Evolutionary conservation across 352 stramenopile genomes (phyloP), one percentile per base, ranked within the genome.

Genomic region (Phytopythium vexans): DNA sequence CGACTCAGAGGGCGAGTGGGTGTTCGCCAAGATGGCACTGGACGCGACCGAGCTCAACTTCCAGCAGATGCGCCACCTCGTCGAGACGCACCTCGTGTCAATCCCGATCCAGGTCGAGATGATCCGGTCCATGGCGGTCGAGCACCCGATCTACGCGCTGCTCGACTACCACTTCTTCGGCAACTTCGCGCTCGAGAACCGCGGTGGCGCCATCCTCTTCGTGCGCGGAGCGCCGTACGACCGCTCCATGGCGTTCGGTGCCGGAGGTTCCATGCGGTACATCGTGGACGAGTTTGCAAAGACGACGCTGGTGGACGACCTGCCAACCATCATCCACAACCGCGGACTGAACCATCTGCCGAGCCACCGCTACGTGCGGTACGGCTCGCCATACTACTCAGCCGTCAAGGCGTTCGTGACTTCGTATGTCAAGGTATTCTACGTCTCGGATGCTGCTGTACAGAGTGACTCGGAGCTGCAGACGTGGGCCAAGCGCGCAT

Each of bases 21-120:
- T 58, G 39, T 47, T 75, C 35, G 66, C 66, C 50, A 76, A 72
- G 60, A 72, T 76, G 67, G 60, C 68, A 15, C 54, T 77, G 21
- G 58, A 73, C 27, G 60, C 64, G 2, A 62, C 67, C 21, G 60
- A 72, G 37, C 45, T 66, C 34, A 69, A 70, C 46, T 62, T 62
- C 56, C 56, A 64, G 46, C 50, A 64, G 41, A 54, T 67, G 49
- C 56, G 55, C 16, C 67, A 70, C 48, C 37, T 66, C n/a, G 56
- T 64, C 9, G 50, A 70, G 44, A 63, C 60, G 32, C 66, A 71
- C 49, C 43, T 64, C 36, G 46, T 79, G 32, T 64, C 49, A 0
- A 64, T 72, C 3, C 69, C 69, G 27, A 66, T 79, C 33, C 70
- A 72, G 9, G 67, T 78, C n/a, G 73, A 78, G 49, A 57, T 74